Evolutionary conservation across 2,329 filamentous ascomycete genomes (phyloP).

Genomic region (Cladosporium oxysporum): DNA sequence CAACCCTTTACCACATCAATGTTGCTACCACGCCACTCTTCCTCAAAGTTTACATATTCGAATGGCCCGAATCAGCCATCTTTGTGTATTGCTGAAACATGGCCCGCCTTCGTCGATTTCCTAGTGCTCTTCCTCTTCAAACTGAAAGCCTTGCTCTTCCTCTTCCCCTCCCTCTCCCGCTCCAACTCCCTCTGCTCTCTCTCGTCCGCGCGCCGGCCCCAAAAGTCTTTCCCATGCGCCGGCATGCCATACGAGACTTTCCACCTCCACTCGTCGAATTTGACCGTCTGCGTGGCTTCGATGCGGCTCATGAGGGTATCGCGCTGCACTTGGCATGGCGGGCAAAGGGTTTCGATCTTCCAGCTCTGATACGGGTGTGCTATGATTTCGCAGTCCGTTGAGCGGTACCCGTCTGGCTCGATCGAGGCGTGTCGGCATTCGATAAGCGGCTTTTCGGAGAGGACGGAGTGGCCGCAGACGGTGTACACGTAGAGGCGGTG

Average conservation of each 20-base stretch:
- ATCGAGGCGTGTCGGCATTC: constrained; percentile 38
- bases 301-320: constrained; percentile 32
- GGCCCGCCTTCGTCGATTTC: constrained; percentile 8
- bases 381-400: constrained; percentile 31
- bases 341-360: constrained; percentile 39
- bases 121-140: constrained; percentile 27
- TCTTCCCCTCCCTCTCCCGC: constrained; percentile 23
- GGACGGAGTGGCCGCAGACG: constrained; percentile 45
- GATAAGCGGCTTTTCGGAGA: constrained; percentile 37
- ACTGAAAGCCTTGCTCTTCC: constrained; percentile 31
- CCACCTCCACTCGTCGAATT: constrained; percentile 44
- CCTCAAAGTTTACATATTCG: neutral
- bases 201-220: constrained; percentile 31
- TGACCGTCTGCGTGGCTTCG: constrained; percentile 32
- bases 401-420: constrained; percentile 26
- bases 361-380: constrained; percentile 41
- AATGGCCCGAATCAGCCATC: neutral
- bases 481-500: constrained; percentile 46
- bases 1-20: neutral
- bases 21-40: neutral
- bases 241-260: constrained; percentile 43
- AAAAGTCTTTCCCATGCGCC: constrained; percentile 33
- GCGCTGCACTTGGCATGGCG: constrained; percentile 34
- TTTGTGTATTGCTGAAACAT: neutral
- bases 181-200: constrained; percentile 27